Percentiles rank a stretch among this genome's conserved stretches.
phyloP scores from a whole-genome alignment of 1,284 basidiomycete genomes.

The Trametes pubescens region DNA sequence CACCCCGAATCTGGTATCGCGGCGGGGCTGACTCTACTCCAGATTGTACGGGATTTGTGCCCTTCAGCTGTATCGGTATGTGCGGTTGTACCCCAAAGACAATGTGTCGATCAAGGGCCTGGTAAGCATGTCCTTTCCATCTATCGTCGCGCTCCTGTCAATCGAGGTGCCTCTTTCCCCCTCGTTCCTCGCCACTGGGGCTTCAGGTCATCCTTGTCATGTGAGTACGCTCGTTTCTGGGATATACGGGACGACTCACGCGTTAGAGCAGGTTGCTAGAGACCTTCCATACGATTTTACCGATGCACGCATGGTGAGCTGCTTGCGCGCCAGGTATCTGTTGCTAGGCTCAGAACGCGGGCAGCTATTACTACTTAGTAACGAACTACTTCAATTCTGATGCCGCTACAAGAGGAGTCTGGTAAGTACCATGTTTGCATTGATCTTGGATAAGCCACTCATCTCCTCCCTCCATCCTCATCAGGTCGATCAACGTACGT shows the following conservation, averaged over 20 bases:
- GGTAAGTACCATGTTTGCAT: background rate
- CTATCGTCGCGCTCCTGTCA: background rate
- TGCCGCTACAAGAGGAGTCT: background rate
- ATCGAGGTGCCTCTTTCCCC: background rate
- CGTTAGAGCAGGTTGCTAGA: background rate
- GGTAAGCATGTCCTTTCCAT: background rate
- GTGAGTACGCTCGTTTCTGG: background rate
- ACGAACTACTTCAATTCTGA: conserved; percentile 12
- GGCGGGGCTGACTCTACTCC: background rate
- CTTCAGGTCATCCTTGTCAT: background rate
- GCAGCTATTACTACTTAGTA: conserved; percentile 17
- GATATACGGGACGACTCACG: background rate
- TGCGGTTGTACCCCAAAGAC: conserved; percentile 8
- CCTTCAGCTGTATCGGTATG: conserved; percentile 14
- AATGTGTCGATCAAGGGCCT: background rate
- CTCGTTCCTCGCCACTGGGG: background rate
- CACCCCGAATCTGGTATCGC: background rate
- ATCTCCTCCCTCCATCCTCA: background rate
- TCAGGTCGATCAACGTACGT: conserved; percentile 6
- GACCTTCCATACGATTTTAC: conserved; percentile 2
- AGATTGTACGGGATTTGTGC: conserved; percentile 9
- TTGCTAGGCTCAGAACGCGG: background rate
- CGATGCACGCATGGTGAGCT: conserved; percentile 11
- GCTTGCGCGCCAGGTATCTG: background rate
- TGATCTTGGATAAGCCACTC: background rate